Conservation (phyloP, 164 flowering plant genomes). For the Chloranthus sessilifolius region DNA sequence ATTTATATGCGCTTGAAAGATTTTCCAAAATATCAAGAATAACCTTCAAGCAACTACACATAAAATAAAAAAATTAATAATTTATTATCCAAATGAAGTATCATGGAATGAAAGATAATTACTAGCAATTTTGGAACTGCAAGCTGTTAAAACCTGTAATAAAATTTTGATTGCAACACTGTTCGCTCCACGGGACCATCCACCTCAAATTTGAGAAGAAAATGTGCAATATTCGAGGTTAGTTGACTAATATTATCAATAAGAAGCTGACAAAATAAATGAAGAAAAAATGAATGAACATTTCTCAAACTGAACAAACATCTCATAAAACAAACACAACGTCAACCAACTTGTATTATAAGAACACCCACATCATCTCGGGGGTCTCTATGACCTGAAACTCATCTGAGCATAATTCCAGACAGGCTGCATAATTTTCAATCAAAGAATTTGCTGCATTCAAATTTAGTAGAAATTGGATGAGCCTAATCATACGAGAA, state of each 20-base stretch:
- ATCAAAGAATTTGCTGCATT: slow-evolving; percentile 63
- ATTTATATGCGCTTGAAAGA: slow-evolving; percentile 71
- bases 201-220: slow-evolving; percentile 89
- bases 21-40: slow-evolving; percentile 89
- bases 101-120: neutral
- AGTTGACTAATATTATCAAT: slow-evolving; percentile 84
- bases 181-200: slow-evolving; percentile 77
- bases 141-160: slow-evolving; percentile 91
- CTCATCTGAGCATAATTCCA: slow-evolving; percentile 79
- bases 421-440: slow-evolving; percentile 98
- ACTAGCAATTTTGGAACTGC: slow-evolving; percentile 2
- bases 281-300: neutral
- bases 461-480: slow-evolving; percentile 72
- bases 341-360: slow-evolving; percentile 63
- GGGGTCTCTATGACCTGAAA: slow-evolving; percentile 58
- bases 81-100: neutral
- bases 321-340: neutral
- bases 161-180: slow-evolving; percentile 79
- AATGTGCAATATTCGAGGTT: slow-evolving; percentile 87
- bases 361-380: slow-evolving; percentile 81
- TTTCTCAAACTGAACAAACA: slow-evolving; percentile 10
- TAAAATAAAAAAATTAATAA: neutral
- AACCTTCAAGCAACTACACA: slow-evolving; percentile 87
- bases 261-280: slow-evolving; percentile 59
- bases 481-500: slow-evolving; percentile 88